Conservation (phyloP, 345 rosid genomes). For the Carallia pectinifolia region DNA sequence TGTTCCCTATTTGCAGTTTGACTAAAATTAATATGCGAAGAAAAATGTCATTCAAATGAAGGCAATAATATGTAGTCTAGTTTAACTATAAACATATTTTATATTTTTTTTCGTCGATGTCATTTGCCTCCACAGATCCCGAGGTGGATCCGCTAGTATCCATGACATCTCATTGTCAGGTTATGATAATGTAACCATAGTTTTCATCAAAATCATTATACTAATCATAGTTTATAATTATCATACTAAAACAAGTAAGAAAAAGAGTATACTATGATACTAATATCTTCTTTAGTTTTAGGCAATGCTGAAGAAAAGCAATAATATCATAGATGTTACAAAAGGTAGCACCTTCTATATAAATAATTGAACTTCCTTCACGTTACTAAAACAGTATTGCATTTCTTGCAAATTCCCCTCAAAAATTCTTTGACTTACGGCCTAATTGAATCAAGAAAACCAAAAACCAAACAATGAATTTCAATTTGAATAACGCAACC, state of each 20-base stretch:
- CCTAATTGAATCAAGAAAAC: background rate
- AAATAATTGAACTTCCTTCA: conserved; percentile 28
- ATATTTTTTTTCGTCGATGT: too few relatives aligned
- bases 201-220: too few relatives aligned
- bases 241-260: background rate
- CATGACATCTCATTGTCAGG: too few relatives aligned
- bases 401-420: background rate
- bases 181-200: too few relatives aligned
- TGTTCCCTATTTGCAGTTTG: too few relatives aligned
- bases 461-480: background rate
- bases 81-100: too few relatives aligned
- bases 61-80: too few relatives aligned
- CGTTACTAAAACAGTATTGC: background rate
- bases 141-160: too few relatives aligned
- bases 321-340: conserved; percentile 23
- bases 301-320: conserved; percentile 19
- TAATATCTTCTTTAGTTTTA: conserved; percentile 11
- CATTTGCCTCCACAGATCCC: too few relatives aligned
- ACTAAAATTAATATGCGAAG: too few relatives aligned
- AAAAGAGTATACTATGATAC: background rate
- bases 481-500: background rate
- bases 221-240: background rate
- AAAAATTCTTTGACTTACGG: background rate
- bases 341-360: conserved; percentile 18
- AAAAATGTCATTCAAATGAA: too few relatives aligned